These are phyloP conservation scores for Mediolabrus comicus DNA, from an alignment of 108 stramenopile genomes.

Conservation along the genomic window DNA sequence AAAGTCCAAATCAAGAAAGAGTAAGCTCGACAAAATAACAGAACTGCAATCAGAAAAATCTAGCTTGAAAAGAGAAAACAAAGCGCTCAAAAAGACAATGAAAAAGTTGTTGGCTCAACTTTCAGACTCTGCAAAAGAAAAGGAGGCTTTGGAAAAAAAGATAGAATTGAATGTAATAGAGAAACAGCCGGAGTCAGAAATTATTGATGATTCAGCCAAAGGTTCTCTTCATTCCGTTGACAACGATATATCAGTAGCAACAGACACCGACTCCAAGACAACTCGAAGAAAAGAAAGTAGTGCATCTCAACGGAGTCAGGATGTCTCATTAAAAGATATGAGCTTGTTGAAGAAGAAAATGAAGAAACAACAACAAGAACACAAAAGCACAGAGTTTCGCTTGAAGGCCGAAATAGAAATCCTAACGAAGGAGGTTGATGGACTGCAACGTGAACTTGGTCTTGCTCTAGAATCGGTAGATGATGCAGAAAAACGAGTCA, in stretches of 20 bases:
- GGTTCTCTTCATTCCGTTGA: not conserved
- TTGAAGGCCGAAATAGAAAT: slow-evolving; percentile 40
- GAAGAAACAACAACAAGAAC: slow-evolving; percentile 19
- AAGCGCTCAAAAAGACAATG: slow-evolving; percentile 37
- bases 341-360: slow-evolving; percentile 6
- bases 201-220: not conserved
- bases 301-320: not conserved
- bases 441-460: slow-evolving; percentile 33
- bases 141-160: not conserved
- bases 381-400: slow-evolving; percentile 27
- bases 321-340: slow-evolving; percentile 5
- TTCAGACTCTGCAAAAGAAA: slow-evolving; percentile 8
- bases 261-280: not conserved
- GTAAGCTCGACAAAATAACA: slow-evolving; percentile 34
- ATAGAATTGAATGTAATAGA: not conserved
- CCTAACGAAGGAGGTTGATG: slow-evolving; percentile 32
- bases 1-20: slow-evolving; percentile 17
- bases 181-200: not conserved
- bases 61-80: slow-evolving; percentile 27
- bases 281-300: not conserved
- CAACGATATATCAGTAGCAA: not conserved
- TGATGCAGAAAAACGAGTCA: slow-evolving; percentile 9
- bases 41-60: slow-evolving; percentile 33
- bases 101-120: slow-evolving; percentile 37
- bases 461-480: slow-evolving; percentile 17